Base-by-base conservation (phyloP, 2,329 filamentous ascomycete genomes). In the Dothiorella sarmentorum region DNA sequence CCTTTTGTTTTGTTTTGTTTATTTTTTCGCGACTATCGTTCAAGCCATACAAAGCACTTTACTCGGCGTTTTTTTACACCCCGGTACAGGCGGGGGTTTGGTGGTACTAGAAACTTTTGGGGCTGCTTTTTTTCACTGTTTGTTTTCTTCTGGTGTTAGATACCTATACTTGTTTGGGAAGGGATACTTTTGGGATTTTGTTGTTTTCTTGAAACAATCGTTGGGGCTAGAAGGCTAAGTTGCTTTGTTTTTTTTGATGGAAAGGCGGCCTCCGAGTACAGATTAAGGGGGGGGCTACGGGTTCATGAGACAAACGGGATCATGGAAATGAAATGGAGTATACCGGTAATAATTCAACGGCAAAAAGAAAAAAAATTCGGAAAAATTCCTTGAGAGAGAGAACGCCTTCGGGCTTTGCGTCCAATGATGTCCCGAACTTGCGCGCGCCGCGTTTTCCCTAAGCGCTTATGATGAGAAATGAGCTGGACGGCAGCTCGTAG, bases 101-200 rank as follows among this genome's bases (percentile, higher is more conserved):
- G 17, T 26, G 24, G 20, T 24, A 20, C 27, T 31, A n/a, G 17
- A 52, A 24, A 52, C 10, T 24, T 35, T 22, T 24, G 37, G 42
- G 44, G 26, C 33, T 29, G 6, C 24, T 35, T 33, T 27, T 18
- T 38, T 44, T 35, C 38, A 24, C 7, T 29, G 10, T 6, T 29
- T 22, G 7, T 53, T 29, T 53, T 53, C 17, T 43, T 20, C 35
- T 18, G 52, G 40, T 29, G 47, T 52, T 52, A 52, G 47, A 52
- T 52, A 52, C 47, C 47, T 52, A 52, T 24, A 51, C 20, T 31
- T 37, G 33, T 47, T 22, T 5, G 47, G 33, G 20, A 22, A 20
- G 15, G 31, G 15, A 26, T 35, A 11, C 29, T 24, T 27, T n/a
- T n/a, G n/a, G 33, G 17, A 11, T 33, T 38, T 52, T 49, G 4